phyloP scores from a whole-genome alignment of 257 asterid genomes.

The Datura wrightii region DNA sequence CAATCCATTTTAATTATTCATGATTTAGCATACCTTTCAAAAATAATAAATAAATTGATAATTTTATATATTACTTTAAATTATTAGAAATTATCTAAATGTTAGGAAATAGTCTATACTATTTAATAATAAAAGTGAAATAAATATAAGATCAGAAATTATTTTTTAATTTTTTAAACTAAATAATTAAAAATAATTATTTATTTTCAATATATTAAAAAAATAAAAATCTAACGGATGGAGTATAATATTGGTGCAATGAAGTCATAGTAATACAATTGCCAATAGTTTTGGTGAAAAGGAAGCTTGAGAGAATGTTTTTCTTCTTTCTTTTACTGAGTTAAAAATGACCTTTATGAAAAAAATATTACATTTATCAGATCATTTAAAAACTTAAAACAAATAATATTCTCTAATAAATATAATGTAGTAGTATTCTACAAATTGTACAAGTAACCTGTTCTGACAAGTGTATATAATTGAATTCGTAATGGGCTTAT shows the following conservation, averaged over 20 bases:
- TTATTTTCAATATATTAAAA: too few species aligned
- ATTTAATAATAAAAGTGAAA: too few species aligned
- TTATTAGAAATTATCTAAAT: too few species aligned
- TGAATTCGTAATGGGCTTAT: not conserved
- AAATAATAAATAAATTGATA: too few species aligned
- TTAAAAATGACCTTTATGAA: not conserved
- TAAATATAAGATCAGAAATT: too few species aligned
- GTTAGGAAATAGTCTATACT: too few species aligned
- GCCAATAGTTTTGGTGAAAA: constrained; percentile 12
- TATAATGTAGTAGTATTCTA: not conserved
- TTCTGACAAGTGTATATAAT: not conserved
- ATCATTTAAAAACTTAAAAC: not conserved
- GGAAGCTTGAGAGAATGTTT: not conserved
- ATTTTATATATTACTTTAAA: too few species aligned
- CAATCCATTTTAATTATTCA: too few species aligned
- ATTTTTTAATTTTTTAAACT: too few species aligned
- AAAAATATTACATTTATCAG: not conserved
- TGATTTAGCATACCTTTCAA: too few species aligned
- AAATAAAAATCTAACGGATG: too few species aligned
- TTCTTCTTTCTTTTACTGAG: not conserved
- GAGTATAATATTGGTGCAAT: not conserved
- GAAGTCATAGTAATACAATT: not conserved
- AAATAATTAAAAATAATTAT: too few species aligned
- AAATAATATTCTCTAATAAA: not conserved
- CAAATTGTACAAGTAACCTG: not conserved